A percentile compares a stretch with the other conserved stretches of the same genome.
These are phyloP conservation scores for Drosera capensis DNA, from an alignment of 148 eudicot species.

Conservation along the genomic window DNA sequence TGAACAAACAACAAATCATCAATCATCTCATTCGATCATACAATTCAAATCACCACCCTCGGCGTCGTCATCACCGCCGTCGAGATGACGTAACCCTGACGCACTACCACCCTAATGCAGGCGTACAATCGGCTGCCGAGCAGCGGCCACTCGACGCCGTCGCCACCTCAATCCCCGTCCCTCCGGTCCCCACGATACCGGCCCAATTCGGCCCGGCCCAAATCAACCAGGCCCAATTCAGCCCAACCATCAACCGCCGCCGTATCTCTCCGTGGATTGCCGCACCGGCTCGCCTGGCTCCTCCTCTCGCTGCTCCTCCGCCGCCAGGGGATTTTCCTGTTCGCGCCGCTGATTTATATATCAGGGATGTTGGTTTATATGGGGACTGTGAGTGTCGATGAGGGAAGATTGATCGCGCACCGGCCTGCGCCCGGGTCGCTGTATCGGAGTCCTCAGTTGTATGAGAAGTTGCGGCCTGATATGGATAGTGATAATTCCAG, in stretches of 20 bases:
- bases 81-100: no score
- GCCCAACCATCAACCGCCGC: no score
- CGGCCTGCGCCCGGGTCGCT: conserved; percentile 54
- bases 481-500: conserved; percentile 80
- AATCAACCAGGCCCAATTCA: conserved; percentile 17
- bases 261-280: conserved; percentile 25
- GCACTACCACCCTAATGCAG: no score
- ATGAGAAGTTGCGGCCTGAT: conserved; percentile 46
- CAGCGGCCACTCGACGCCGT: conserved; percentile 78
- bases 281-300: conserved; percentile 55
- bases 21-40: no score
- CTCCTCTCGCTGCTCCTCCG: conserved; percentile 58
- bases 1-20: no score
- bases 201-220: conserved; percentile 21
- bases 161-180: conserved; percentile 73
- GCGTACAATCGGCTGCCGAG: conserved; percentile 70
- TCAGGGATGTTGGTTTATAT: conserved; percentile 78
- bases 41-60: no score
- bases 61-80: no score
- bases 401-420: conserved; percentile 46
- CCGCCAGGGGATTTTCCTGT: conserved; percentile 69
- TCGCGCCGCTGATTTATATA: conserved; percentile 76
- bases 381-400: conserved; percentile 86
- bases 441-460: conserved; percentile 76
- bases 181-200: conserved; percentile 59